These are phyloP conservation scores for Yamadazyma siamensis DNA, from an alignment of 1,139 yeast species.

Conservation along the genomic window DNA sequence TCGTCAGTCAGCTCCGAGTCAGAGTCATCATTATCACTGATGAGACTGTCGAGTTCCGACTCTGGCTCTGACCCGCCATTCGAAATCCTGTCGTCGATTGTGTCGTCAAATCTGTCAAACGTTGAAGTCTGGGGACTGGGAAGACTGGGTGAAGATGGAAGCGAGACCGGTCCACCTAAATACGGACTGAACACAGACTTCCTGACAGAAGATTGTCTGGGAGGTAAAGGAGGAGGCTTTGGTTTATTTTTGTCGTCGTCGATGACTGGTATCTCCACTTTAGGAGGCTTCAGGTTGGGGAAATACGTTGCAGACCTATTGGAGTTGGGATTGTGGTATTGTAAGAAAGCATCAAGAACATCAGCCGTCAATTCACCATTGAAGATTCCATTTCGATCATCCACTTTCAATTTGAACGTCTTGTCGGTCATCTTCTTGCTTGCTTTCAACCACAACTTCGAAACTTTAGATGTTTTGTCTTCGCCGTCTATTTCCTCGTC, in stretches of 20 bases:
- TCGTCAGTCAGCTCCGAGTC: conserved; percentile 13
- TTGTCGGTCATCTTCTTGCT: conserved; percentile 21
- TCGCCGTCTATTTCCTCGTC: conserved; percentile 29
- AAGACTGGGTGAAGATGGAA: conserved; percentile 12
- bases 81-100: not conserved
- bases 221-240: conserved; percentile 28
- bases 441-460: conserved; percentile 28
- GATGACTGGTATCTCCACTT: conserved; percentile 17
- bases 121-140: conserved; percentile 9
- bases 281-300: conserved; percentile 21
- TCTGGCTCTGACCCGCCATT: conserved; percentile 11
- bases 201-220: conserved; percentile 23
- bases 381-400: conserved; percentile 31
- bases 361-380: conserved; percentile 30
- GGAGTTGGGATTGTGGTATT: conserved; percentile 26
- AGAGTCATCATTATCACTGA: conserved; percentile 12
- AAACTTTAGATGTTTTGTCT: conserved; percentile 22
- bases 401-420: conserved; percentile 25
- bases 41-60: conserved; percentile 17
- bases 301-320: conserved; percentile 29
- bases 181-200: conserved; percentile 12
- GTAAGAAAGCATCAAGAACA: conserved; percentile 28
- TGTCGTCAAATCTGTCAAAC: not conserved
- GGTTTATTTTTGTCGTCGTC: conserved; percentile 3
- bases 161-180: conserved; percentile 9